These are phyloP conservation scores for Synchytrium microbalum DNA, from an alignment of 371 early-diverging fungal species.

Conservation along the genomic window DNA sequence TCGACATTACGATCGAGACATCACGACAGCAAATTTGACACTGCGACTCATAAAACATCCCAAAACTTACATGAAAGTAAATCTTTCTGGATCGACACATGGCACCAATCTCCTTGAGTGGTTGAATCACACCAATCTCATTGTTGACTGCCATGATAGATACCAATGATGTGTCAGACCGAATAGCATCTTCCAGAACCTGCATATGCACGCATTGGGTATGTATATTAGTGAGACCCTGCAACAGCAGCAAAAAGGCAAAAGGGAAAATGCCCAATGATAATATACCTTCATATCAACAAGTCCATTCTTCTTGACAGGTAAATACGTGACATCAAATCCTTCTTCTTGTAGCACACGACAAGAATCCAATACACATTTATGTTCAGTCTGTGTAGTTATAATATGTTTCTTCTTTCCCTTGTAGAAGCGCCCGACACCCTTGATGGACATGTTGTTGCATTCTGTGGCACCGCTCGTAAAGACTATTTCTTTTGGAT, in stretches of 20 bases:
- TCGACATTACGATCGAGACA: background rate
- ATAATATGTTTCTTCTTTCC: conserved; percentile 95
- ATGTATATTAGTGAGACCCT: too few species aligned
- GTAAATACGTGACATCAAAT: conserved; percentile 96
- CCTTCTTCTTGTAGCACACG: conserved; percentile 95
- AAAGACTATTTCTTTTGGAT: conserved; percentile 97
- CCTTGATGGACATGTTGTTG: conserved; percentile 96
- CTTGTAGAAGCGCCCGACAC: conserved; percentile 94
- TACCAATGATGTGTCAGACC: conserved; percentile 86
- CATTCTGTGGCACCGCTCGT: conserved; percentile 99
- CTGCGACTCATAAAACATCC: background rate
- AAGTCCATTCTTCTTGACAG: conserved; percentile 82
- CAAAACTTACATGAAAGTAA: conserved; percentile 63
- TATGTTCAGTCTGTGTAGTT: conserved; percentile 98
- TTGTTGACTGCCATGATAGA: conserved; percentile 99
- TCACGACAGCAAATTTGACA: background rate
- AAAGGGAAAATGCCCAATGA: background rate
- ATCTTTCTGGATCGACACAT: conserved; percentile 81
- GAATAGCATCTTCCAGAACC: conserved; percentile 76
- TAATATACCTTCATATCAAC: conserved; percentile 49
- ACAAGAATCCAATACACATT: conserved; percentile 99
- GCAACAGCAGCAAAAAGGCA: too few species aligned
- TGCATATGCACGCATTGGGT: too few species aligned
- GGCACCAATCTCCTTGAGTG: conserved; percentile 90
- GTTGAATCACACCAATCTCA: conserved; percentile 98